Conservation (phyloP, 345 rosid genomes). For the Odontarrhena argentea region DNA sequence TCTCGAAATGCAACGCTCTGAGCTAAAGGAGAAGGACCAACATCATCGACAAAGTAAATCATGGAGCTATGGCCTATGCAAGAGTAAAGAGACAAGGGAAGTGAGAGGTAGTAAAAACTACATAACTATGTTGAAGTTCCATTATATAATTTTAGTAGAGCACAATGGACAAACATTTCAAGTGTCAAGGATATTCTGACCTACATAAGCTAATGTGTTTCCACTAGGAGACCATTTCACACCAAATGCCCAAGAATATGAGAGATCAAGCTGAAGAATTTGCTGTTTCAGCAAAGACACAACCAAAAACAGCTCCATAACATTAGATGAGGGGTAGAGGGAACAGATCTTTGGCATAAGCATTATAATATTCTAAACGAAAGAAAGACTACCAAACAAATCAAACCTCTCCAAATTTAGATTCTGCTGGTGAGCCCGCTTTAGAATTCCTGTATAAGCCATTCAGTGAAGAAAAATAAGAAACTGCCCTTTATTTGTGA, state of each 20-base stretch:
- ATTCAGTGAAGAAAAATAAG: constrained; percentile 35
- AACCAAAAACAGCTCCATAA: constrained; percentile 26
- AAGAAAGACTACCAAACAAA: constrained; percentile 26
- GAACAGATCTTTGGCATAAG: background rate
- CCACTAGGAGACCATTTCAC: constrained; percentile 99
- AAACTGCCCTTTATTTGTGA: constrained; percentile 15
- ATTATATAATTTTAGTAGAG: constrained; percentile 9
- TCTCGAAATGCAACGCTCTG: constrained; percentile 84
- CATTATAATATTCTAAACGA: background rate
- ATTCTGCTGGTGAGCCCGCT: constrained; percentile 63
- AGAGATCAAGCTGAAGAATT: constrained; percentile 98
- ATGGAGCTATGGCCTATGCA: constrained; percentile 90
- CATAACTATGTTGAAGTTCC: constrained; percentile 19
- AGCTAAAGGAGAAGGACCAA: constrained; percentile 95
- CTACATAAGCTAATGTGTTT: constrained; percentile 93
- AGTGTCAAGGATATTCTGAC: constrained; percentile 55
- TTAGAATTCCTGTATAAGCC: constrained; percentile 66
- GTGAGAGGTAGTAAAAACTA: constrained; percentile 20
- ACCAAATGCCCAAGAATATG: constrained; percentile 98
- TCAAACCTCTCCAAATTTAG: constrained; percentile 95
- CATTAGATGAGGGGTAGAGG: constrained; percentile 9
- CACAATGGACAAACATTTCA: constrained; percentile 3
- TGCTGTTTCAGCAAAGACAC: constrained; percentile 57
- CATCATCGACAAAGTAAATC: constrained; percentile 97
- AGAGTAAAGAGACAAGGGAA: constrained; percentile 28